Conservation (phyloP, 1,284 basidiomycete genomes). For the Mycosarcoma maydis region DNA sequence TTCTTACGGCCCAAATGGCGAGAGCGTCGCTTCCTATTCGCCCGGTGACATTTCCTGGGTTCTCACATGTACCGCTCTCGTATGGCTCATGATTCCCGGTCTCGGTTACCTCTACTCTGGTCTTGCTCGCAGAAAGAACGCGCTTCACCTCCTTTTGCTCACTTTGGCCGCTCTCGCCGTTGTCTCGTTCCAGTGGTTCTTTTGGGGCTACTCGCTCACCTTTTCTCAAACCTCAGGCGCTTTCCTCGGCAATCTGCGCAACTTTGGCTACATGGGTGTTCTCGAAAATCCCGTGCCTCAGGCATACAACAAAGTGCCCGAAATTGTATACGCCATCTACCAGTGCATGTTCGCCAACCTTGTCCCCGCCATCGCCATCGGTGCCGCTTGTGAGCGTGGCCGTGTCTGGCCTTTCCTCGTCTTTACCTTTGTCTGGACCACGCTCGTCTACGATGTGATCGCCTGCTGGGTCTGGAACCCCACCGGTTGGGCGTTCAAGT, state of each 20-base stretch:
- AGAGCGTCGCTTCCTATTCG: slow-evolving; percentile 45
- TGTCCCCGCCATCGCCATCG: slow-evolving; percentile 71
- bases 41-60: slow-evolving; percentile 69
- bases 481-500: slow-evolving; percentile 87
- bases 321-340: slow-evolving; percentile 70
- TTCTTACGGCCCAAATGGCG: slow-evolving; percentile 49
- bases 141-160: slow-evolving; percentile 70
- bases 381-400: slow-evolving; percentile 83
- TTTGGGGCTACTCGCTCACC: slow-evolving; percentile 68
- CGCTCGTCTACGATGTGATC: slow-evolving; percentile 72
- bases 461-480: slow-evolving; percentile 83
- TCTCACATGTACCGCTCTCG: slow-evolving; percentile 80
- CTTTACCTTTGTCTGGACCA: slow-evolving; percentile 86
- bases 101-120: slow-evolving; percentile 84
- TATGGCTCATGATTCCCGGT: slow-evolving; percentile 76
- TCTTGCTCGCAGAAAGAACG: slow-evolving; percentile 76
- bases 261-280: slow-evolving; percentile 74
- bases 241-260: slow-evolving; percentile 79
- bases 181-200: slow-evolving; percentile 72
- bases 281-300: slow-evolving; percentile 80
- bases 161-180: slow-evolving; percentile 68
- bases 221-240: slow-evolving; percentile 73
- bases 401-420: slow-evolving; percentile 87
- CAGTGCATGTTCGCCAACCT: slow-evolving; percentile 69
- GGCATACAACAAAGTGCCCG: slow-evolving; percentile 71